Percentiles rank a stretch among this genome's conserved stretches.
Conservation (phyloP, 805 yeast genomes). For the Ogataea henricii region DNA sequence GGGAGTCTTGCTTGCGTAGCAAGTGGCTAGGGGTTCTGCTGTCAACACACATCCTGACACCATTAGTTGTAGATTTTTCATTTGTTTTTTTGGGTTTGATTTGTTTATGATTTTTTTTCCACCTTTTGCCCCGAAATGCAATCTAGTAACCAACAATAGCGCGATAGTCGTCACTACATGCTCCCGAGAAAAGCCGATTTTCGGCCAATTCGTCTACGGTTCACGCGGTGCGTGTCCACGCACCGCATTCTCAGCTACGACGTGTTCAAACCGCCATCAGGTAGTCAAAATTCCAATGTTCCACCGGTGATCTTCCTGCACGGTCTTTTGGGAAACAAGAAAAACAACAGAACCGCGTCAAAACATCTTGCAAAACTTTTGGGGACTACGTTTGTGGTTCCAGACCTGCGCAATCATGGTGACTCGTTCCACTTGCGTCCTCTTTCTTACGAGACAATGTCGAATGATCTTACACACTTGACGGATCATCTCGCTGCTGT, state of each 20-base stretch:
- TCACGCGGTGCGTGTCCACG: not conserved
- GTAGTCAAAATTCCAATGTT: not conserved
- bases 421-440: constrained; percentile 71
- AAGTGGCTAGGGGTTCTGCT: too few relatives aligned
- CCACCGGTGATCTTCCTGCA: constrained; percentile 79
- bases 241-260: constrained; percentile 11
- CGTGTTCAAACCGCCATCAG: constrained; percentile 5
- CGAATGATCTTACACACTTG: constrained; percentile 79
- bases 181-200: not conserved
- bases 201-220: not conserved
- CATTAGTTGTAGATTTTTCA: too few relatives aligned
- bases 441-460: constrained; percentile 74
- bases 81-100: too few relatives aligned
- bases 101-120: too few relatives aligned
- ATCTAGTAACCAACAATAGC: too few relatives aligned
- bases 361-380: constrained; percentile 48
- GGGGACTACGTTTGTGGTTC: constrained; percentile 58
- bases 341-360: constrained; percentile 77
- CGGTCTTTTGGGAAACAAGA: constrained; percentile 82
- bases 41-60: too few relatives aligned
- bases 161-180: too few relatives aligned
- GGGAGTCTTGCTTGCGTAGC: too few relatives aligned
- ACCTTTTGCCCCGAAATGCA: too few relatives aligned
- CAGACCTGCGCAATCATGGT: constrained; percentile 91
- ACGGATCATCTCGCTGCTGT: constrained; percentile 17